phyloP scores from a whole-genome alignment of 2,329 filamentous ascomycete species.

The Fusarium globosum region DNA sequence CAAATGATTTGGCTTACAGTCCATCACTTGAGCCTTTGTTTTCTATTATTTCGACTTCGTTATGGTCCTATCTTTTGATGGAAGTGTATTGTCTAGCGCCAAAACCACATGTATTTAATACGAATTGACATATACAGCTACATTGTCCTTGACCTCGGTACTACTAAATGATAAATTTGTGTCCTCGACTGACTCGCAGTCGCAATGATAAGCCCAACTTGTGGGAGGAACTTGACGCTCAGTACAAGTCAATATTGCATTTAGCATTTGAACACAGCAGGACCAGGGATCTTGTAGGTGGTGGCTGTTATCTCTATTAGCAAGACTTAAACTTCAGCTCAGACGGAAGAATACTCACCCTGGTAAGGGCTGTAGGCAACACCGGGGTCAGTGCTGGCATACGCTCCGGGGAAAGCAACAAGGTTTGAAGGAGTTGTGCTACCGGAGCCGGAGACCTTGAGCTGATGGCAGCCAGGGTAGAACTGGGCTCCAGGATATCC shows the following conservation, averaged over 20 bases:
- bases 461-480: slow-evolving; percentile 68
- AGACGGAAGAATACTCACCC: slow-evolving; percentile 44
- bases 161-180: slow-evolving; percentile 6
- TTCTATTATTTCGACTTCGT: neutral
- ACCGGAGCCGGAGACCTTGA: slow-evolving; percentile 63
- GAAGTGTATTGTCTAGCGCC: neutral
- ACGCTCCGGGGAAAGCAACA: slow-evolving; percentile 66
- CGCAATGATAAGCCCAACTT: slow-evolving; percentile 15
- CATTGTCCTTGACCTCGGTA: slow-evolving; percentile 3
- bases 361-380: slow-evolving; percentile 65
- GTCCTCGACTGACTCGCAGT: slow-evolving; percentile 17
- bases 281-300: slow-evolving; percentile 60
- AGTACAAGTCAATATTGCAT: neutral
- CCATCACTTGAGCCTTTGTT: fast-evolving
- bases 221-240: neutral
- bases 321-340: neutral
- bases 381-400: slow-evolving; percentile 61
- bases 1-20: neutral
- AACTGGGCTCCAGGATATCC: slow-evolving; percentile 66
- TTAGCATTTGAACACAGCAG: slow-evolving; percentile 60
- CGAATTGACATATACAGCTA: slow-evolving; percentile 20
- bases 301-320: slow-evolving; percentile 41
- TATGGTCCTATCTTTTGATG: neutral
- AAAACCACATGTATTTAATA: slow-evolving; percentile 4
- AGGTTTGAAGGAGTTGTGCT: slow-evolving; percentile 54